Percentiles rank a stretch among this genome's conserved stretches.
Evolutionary conservation across 495 filamentous ascomycete genomes (phyloP).

Genomic region (Immersiella caudata): DNA sequence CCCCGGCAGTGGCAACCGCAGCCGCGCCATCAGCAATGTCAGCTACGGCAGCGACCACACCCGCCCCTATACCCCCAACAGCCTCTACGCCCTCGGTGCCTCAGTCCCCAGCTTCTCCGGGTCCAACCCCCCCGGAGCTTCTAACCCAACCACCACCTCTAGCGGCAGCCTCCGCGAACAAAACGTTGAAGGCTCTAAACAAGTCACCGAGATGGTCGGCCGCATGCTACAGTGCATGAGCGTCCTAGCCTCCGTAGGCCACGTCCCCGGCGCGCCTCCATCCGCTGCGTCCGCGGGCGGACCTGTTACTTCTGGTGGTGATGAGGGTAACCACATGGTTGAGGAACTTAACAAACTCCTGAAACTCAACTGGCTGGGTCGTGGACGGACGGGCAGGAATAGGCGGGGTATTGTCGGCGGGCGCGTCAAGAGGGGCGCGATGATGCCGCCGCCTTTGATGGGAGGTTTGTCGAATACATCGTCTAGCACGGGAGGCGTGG

Average conservation of each 20-base stretch:
- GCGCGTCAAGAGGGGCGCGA: constrained; percentile 40
- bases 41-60: constrained; percentile 60
- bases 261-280: constrained; percentile 3
- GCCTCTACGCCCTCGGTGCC: constrained; percentile 43
- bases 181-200: constrained; percentile 70
- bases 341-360: constrained; percentile 80
- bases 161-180: constrained; percentile 44
- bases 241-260: constrained; percentile 74
- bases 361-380: constrained; percentile 94
- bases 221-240: constrained; percentile 96
- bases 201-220: constrained; percentile 90
- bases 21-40: constrained; percentile 85
- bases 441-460: constrained; percentile 13
- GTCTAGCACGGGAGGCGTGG: background rate
- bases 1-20: constrained; percentile 57
- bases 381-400: constrained; percentile 87
- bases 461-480: background rate
- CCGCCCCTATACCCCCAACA: constrained; percentile 56
- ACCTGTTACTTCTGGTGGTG: constrained; percentile 35
- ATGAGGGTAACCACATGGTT: constrained; percentile 77
- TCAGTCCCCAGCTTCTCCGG: constrained; percentile 34
- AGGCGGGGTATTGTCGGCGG: constrained; percentile 79
- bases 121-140: constrained; percentile 5
- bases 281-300: background rate
- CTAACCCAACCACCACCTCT: constrained; percentile 34